Base-by-base conservation (phyloP, 139 green algal genomes). In the Pseudopediastrum boryanum region DNA sequence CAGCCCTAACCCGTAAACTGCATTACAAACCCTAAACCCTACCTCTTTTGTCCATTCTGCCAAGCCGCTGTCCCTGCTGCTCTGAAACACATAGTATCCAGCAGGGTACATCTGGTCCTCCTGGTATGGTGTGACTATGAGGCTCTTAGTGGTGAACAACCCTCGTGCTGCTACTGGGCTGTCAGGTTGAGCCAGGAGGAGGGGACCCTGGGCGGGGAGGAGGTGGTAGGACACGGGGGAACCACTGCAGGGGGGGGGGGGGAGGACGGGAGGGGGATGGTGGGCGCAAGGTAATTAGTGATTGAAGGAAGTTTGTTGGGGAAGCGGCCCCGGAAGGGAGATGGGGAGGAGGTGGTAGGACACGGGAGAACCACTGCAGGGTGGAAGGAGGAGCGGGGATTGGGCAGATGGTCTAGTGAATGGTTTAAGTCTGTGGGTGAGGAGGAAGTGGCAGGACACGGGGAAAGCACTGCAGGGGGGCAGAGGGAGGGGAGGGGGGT, bases 111-210 rank as follows among this genome's bases (percentile, higher is more conserved):
- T 77, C 84, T 97, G 85, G 3, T 74, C 78, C 16, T 95, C 92
- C 3, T 46, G 42, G 82, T 96, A 77, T 1, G 85, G 85, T 0
- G 93, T 97, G 36, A 97, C 93, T 86, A 85, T 93, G 48, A 95
- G 75, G 70, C 86, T 78, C 77, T 90, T 90, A 52, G 89, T 93
- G 50, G 93, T 93, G 85, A 97, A 97, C 38, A 78, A 35, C 2
- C 72, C 88, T 46, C 89, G 78, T 36, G 61, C 64, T 0, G 76
- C 66, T 2, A 90, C 86, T 36, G 83, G 59, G 64, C 58, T 83
- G 58, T 76, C 33, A 54, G 87, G 54, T 33, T 75, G 59, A 23
- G 89, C 83, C 69, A 90, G 39, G 59, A 88, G 54, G 29, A 70
- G 39, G 33, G 80, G 44, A 52, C 83, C 31, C 16, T 38, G 50